phyloP scores from a whole-genome alignment of 371 early-diverging fungal species.

The Nematocida ausubeli region DNA sequence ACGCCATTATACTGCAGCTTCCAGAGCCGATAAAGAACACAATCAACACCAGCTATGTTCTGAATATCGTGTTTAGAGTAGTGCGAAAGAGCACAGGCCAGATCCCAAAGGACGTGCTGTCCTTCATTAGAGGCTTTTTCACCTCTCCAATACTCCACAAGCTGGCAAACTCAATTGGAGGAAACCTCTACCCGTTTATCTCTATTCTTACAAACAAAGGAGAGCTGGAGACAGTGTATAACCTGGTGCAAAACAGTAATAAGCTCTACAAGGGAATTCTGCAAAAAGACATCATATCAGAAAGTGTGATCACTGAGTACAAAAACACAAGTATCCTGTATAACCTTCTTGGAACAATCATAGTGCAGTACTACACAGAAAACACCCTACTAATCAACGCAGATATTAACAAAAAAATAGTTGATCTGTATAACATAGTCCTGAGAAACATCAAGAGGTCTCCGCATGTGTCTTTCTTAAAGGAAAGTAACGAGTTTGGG shows the following conservation, averaged over 20 bases:
- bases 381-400: constrained; percentile 5
- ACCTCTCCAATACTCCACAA: constrained; percentile 27
- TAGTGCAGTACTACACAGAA: constrained; percentile 44
- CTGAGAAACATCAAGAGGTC: background rate
- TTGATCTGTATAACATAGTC: constrained; percentile 12
- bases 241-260: constrained; percentile 2
- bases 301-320: background rate
- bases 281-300: background rate
- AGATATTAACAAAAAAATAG: constrained; percentile 20
- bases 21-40: constrained; percentile 21
- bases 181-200: constrained; percentile 38
- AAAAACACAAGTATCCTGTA: constrained; percentile 29
- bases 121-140: constrained; percentile 42
- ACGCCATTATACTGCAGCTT: constrained; percentile 9
- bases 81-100: background rate
- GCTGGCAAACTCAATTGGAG: constrained; percentile 17
- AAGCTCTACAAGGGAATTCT: constrained; percentile 38
- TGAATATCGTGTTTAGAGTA: constrained; percentile 44
- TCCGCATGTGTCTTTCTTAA: constrained; percentile 6
- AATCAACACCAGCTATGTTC: constrained; percentile 22
- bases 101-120: constrained; percentile 1
- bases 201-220: constrained; percentile 7
- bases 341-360: constrained; percentile 14
- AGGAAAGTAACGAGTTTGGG: constrained; percentile 39
- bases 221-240: constrained; percentile 42